Percentiles rank a stretch among this genome's conserved stretches.
phyloP scores from a whole-genome alignment of 352 stramenopile species.

The Phytophthora citrophthora region DNA sequence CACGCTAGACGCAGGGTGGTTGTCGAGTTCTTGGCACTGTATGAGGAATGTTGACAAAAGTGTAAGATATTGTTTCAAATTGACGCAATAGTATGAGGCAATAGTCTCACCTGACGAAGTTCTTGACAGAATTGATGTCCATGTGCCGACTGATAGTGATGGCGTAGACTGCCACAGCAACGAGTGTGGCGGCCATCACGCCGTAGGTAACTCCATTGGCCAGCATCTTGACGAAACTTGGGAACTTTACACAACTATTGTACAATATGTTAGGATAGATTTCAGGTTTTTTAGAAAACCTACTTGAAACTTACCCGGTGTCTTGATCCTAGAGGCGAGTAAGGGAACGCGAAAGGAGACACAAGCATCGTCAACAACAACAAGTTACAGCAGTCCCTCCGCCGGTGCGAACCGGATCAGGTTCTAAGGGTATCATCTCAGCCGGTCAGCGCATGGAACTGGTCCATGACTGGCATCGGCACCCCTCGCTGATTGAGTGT shows the following conservation, averaged over 20 bases:
- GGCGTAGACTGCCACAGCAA: conserved; percentile 66
- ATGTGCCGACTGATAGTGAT: conserved; percentile 64
- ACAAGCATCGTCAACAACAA: conserved; percentile 40
- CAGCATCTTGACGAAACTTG: conserved; percentile 42
- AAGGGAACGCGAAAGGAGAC: conserved; percentile 13
- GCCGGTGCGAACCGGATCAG: conserved; percentile 70
- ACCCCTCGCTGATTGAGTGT: conserved; percentile 68
- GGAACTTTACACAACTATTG: neutral
- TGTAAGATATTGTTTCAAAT: neutral
- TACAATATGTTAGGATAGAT: neutral
- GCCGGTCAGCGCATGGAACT: conserved; percentile 53
- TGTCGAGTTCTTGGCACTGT: conserved; percentile 75
- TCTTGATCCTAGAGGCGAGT: conserved; percentile 9
- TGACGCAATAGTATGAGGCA: neutral
- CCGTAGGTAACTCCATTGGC: conserved; percentile 53
- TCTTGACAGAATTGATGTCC: conserved; percentile 59
- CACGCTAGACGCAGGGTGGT: conserved; percentile 60
- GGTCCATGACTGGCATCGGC: conserved; percentile 53
- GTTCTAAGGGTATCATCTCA: conserved; percentile 74
- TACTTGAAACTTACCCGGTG: conserved; percentile 1
- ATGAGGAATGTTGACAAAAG: neutral
- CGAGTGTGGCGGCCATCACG: conserved; percentile 67
- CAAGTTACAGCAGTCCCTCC: conserved; percentile 59
- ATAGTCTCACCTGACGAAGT: conserved; percentile 62
- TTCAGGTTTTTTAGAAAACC: neutral